Conservation (phyloP, 2,329 filamentous ascomycete species). For the Monosporascus sp. region DNA sequence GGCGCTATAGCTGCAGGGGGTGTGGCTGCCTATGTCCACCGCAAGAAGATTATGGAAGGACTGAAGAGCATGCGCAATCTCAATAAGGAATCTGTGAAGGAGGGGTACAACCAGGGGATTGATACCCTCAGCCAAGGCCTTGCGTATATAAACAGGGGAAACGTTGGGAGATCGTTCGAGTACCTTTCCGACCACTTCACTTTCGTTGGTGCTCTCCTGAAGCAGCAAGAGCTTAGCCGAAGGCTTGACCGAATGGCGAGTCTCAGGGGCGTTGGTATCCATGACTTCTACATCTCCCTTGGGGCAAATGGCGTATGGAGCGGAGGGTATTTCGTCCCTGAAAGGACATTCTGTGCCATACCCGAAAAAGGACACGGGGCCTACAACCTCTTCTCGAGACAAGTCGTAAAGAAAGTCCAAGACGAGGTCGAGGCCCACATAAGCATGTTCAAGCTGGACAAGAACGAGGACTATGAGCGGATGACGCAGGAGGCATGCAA, state of each 20-base stretch:
- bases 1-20: constrained; percentile 76
- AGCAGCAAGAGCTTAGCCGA: constrained; percentile 64
- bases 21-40: constrained; percentile 75
- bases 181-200: constrained; percentile 82
- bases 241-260: constrained; percentile 59
- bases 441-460: constrained; percentile 57
- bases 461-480: constrained; percentile 58
- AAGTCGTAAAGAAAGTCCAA: constrained; percentile 57
- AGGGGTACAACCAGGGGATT: constrained; percentile 44
- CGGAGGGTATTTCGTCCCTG: constrained; percentile 54
- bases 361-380: constrained; percentile 45
- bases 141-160: constrained; percentile 53
- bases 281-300: constrained; percentile 72
- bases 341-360: constrained; percentile 76
- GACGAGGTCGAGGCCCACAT: constrained; percentile 73
- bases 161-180: constrained; percentile 62
- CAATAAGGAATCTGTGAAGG: constrained; percentile 41
- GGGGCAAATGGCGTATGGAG: constrained; percentile 64
- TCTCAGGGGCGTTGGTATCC: constrained; percentile 61
- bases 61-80: constrained; percentile 41
- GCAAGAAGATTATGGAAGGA: constrained; percentile 57
- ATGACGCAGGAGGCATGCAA: constrained; percentile 57
- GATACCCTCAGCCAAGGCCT: constrained; percentile 48
- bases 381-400: constrained; percentile 41
- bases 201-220: constrained; percentile 76